A percentile compares a stretch with the other conserved stretches of the same genome.
These are phyloP conservation scores for Microbotryum silenes-acaulis DNA, from an alignment of 1,284 basidiomycete species.

Conservation along the genomic window DNA sequence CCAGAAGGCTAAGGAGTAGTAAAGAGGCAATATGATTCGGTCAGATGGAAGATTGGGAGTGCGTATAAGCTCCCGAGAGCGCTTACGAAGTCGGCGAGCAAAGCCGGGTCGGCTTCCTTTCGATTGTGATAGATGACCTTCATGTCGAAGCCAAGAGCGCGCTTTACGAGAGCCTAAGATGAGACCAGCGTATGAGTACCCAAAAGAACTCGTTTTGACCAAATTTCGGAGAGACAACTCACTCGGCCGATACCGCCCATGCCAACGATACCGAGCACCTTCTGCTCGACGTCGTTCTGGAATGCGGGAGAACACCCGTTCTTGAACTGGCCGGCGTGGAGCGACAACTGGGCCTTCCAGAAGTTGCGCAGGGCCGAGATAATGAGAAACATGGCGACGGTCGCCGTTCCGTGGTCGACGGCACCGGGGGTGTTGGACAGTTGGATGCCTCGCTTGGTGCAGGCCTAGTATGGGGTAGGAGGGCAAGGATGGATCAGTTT, in stretches of 20 bases:
- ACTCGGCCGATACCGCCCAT: constrained; percentile 71
- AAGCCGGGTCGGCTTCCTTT: neutral
- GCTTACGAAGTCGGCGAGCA: constrained; percentile 9
- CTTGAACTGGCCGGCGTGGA: constrained; percentile 50
- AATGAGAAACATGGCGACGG: constrained; percentile 73
- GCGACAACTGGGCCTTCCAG: constrained; percentile 52
- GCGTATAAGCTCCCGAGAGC: neutral
- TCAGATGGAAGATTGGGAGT: neutral
- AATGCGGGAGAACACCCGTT: constrained; percentile 46
- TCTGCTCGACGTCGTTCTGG: constrained; percentile 61
- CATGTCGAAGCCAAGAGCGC: constrained; percentile 63
- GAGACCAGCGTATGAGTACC: constrained; percentile 36
- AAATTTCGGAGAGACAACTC: neutral
- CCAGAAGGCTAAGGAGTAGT: neutral
- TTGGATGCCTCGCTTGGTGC: constrained; percentile 48
- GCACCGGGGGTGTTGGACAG: constrained; percentile 87
- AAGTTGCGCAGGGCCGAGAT: constrained; percentile 72
- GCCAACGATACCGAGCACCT: constrained; percentile 74
- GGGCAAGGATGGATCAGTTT: neutral
- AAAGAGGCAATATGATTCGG: neutral
- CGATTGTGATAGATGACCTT: constrained; percentile 67
- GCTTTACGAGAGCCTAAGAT: constrained; percentile 49
- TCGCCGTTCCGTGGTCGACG: constrained; percentile 84
- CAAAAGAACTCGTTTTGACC: neutral
- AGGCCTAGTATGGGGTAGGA: neutral